Conservation (phyloP, 2,329 filamentous ascomycete genomes). For the Arthrobotrys megalospora region DNA sequence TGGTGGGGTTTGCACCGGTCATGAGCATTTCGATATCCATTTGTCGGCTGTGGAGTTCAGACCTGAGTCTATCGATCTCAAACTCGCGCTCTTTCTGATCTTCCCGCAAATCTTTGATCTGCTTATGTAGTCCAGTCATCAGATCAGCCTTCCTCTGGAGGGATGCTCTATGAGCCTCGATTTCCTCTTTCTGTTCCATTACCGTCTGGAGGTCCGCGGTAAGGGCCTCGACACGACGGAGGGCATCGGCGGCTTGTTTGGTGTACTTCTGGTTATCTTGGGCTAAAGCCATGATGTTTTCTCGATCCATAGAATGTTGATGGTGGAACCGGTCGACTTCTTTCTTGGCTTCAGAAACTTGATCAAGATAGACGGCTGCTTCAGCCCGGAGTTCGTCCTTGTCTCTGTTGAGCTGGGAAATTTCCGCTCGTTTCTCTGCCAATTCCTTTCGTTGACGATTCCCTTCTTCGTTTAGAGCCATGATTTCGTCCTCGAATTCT, state of each 20-base stretch:
- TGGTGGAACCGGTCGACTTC: constrained; percentile 44
- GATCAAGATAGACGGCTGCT: constrained; percentile 58
- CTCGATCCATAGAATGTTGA: constrained; percentile 51
- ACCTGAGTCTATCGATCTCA: constrained; percentile 54
- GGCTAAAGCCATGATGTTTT: constrained; percentile 42
- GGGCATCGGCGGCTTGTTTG: constrained; percentile 52
- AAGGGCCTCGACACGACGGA: constrained; percentile 54
- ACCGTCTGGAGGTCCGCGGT: constrained; percentile 57
- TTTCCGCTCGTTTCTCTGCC: constrained; percentile 35
- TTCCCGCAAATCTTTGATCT: constrained; percentile 57
- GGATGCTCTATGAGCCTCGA: constrained; percentile 39
- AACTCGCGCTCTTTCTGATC: constrained; percentile 51
- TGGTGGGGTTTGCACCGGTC: constrained; percentile 27
- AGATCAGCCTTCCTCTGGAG: constrained; percentile 54
- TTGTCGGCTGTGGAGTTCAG: constrained; percentile 47
- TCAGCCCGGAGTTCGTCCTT: constrained; percentile 56
- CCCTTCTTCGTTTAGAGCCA: constrained; percentile 34
- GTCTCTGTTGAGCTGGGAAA: constrained; percentile 48
- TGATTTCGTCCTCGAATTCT: constrained; percentile 58
- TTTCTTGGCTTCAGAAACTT: constrained; percentile 47
- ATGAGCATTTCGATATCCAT: constrained; percentile 56
- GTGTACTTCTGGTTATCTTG: constrained; percentile 55
- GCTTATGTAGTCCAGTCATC: constrained; percentile 54
- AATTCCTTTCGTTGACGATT: constrained; percentile 33
- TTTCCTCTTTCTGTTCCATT: constrained; percentile 51